A percentile compares a stretch with the other conserved stretches of the same genome.
phyloP scores from a whole-genome alignment of 257 asterid genomes.

The Fraxinus americana region DNA sequence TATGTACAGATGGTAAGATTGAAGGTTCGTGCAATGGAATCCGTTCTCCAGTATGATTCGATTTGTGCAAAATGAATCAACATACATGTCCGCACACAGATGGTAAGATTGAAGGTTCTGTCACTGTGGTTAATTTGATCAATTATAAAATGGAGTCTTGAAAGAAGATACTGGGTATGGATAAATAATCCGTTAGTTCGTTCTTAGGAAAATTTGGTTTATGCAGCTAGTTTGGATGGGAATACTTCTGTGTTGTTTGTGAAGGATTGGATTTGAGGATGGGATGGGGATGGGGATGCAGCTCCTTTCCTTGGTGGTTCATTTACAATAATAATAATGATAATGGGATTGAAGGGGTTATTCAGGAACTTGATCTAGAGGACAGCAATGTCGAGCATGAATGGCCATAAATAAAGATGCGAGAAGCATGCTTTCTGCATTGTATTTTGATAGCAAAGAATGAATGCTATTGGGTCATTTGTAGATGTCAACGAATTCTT shows the following conservation, averaged over 20 bases:
- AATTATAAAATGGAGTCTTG: conserved; percentile 22
- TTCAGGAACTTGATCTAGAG: conserved; percentile 52
- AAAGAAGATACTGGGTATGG: conserved; percentile 18
- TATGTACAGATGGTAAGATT: too few relatives aligned
- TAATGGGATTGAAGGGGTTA: conserved; percentile 55
- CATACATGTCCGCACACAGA: too few relatives aligned
- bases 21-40: too few relatives aligned
- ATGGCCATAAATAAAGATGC: conserved; percentile 98
- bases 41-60: too few relatives aligned
- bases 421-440: conserved; percentile 95
- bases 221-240: conserved; percentile 73
- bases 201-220: conserved; percentile 71
- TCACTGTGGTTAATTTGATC: too few relatives aligned
- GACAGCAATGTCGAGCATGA: conserved; percentile 65
- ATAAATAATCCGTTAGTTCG: conserved; percentile 36
- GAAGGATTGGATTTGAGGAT: conserved; percentile 76
- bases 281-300: too few relatives aligned
- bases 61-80: too few relatives aligned
- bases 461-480: conserved; percentile 84
- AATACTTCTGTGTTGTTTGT: conserved; percentile 69
- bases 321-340: conserved; percentile 88
- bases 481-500: conserved; percentile 94
- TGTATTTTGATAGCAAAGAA: conserved; percentile 77
- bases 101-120: too few relatives aligned
- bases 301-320: conserved; percentile 54